Base-by-base conservation (phyloP, 495 filamentous ascomycete species). In the Penicillium mononematosum region DNA sequence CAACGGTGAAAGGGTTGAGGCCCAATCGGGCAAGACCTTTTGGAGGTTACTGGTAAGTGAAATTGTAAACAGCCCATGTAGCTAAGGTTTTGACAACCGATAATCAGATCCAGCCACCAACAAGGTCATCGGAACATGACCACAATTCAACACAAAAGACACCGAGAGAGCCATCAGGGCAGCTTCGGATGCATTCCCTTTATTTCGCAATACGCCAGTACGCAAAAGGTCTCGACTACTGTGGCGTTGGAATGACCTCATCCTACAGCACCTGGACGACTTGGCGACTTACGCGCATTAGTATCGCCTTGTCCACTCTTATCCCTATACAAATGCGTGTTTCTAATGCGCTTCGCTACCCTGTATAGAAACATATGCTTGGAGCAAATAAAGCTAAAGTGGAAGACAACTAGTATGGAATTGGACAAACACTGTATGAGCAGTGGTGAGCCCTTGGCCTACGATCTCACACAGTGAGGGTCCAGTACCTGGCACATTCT, bases 1-100 rank as follows among this genome's bases (percentile, higher is more conserved):
- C n/a, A 19, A 56, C 31, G 45, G 54, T 2, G 5, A 56, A 49
- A 50, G 45, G 54, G 20, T 56, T 42, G 45, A 22, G 16, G 38
- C 54, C 0, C n/a, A 16, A 11, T 56, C 54, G n/a, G 54, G 54
- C 20, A 56, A 49, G 12, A 10, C 4, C 10, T 56, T 56, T 25
- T n/a, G n/a, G 22, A 48, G 3, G 54, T 56, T 10, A 32, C 10
- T 12, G 31, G 31, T 32, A 32, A 11, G 31, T 1, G 11, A 12
- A 11, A 4, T 36, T 12, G 3, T 1, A 45, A 8, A 20, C 42
- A 12, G 31, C 3, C 2, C 10, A 10, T 32, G 9, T 29, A 1
- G 10, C 9, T 32, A 12, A 11, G 31, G 7, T 32, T 12, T 10
- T 32, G 31, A 32, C 10, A 12, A 32, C 12, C 10, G 31, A 32